A percentile compares a stretch with the other conserved stretches of the same genome.
Conservation (phyloP, 1,284 basidiomycete species). For the Ustilago tritici region DNA sequence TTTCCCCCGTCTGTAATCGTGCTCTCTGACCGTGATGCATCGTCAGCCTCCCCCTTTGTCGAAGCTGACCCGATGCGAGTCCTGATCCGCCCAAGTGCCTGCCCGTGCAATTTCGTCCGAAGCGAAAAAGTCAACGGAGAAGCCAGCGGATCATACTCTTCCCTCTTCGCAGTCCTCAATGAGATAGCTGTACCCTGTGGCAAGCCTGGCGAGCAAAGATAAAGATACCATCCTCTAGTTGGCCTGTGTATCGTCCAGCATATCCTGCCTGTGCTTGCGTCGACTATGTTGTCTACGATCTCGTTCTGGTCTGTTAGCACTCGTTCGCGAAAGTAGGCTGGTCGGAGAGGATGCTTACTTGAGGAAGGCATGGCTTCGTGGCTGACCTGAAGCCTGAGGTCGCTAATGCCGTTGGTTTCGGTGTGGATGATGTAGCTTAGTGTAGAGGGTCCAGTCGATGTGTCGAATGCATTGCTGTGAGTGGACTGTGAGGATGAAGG, state of each 20-base stretch:
- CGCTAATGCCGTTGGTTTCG: conserved; percentile 29
- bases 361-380: conserved; percentile 26
- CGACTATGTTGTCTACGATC: conserved; percentile 59
- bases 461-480: neutral
- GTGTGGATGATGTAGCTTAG: conserved; percentile 46
- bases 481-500: neutral
- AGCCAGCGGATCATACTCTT: conserved; percentile 26
- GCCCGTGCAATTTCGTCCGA: conserved; percentile 25
- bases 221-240: conserved; percentile 60
- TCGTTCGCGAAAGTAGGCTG: conserved; percentile 54
- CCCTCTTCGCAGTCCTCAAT: conserved; percentile 27
- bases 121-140: conserved; percentile 52
- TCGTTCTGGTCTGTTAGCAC: conserved; percentile 48
- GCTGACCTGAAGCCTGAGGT: conserved; percentile 48
- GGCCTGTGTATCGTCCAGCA: conserved; percentile 59
- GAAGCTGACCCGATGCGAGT: conserved; percentile 1
- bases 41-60: neutral
- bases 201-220: conserved; percentile 55
- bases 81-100: conserved; percentile 9
- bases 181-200: conserved; percentile 51
- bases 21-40: neutral
- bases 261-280: conserved; percentile 40
- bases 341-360: conserved; percentile 35
- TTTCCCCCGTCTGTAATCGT: neutral
- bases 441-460: conserved; percentile 1